These are phyloP conservation scores for Phylloporus rhodoxanthus DNA, from an alignment of 768 basidiomycete genomes.

Conservation along the genomic window DNA sequence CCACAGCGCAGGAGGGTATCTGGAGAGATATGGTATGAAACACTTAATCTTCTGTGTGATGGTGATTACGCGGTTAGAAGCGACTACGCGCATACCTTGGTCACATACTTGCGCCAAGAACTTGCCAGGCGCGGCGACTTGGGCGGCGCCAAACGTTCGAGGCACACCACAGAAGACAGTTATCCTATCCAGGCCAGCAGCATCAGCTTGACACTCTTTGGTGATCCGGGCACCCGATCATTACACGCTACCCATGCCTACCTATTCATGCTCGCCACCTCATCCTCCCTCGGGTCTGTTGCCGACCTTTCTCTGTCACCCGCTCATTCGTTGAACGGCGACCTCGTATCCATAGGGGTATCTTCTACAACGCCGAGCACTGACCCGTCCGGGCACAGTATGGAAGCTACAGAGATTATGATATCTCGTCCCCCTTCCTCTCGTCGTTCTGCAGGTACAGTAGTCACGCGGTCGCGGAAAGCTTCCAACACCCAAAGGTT, in stretches of 20 bases:
- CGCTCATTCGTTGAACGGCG: slow-evolving; percentile 32
- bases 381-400: slow-evolving; percentile 20
- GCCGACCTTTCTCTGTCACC: slow-evolving; percentile 38
- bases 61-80: slow-evolving; percentile 68
- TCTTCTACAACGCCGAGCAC: slow-evolving; percentile 31
- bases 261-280: slow-evolving; percentile 70
- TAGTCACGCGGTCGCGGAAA: slow-evolving; percentile 49
- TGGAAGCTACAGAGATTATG: slow-evolving; percentile 16
- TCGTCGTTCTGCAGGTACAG: slow-evolving; percentile 44
- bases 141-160: slow-evolving; percentile 43
- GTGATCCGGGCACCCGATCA: slow-evolving; percentile 63
- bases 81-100: slow-evolving; percentile 68
- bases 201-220: slow-evolving; percentile 44
- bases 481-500: slow-evolving; percentile 49
- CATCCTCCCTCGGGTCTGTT: slow-evolving; percentile 52
- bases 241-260: slow-evolving; percentile 79
- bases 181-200: slow-evolving; percentile 42
- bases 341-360: slow-evolving; percentile 24
- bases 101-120: slow-evolving; percentile 73
- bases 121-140: slow-evolving; percentile 52
- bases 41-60: slow-evolving; percentile 79
- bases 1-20: slow-evolving; percentile 64
- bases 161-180: slow-evolving; percentile 43
- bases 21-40: slow-evolving; percentile 89
- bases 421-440: slow-evolving; percentile 34